Evolutionary conservation across 2,329 filamentous ascomycete species (phyloP).

Genomic region (Geosmithia morbida): DNA sequence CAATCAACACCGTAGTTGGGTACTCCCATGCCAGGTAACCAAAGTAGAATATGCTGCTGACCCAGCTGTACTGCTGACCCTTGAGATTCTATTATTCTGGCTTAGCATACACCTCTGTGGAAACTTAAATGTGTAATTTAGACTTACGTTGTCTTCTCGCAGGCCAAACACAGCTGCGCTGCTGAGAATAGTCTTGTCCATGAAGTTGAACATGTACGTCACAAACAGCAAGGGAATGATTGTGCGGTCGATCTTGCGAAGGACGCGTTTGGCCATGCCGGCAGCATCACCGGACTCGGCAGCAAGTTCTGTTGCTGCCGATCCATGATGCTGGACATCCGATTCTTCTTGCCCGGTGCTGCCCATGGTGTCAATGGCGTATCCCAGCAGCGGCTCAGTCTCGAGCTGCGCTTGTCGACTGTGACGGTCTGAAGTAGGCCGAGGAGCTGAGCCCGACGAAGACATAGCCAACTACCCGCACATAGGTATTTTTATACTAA

Average conservation of each 20-base stretch:
- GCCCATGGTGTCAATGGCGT: not conserved
- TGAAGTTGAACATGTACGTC: constrained; percentile 45
- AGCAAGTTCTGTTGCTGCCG: not conserved
- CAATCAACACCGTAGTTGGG: constrained; percentile 31
- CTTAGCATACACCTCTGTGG: not conserved
- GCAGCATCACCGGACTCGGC: not conserved
- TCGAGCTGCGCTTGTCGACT: not conserved
- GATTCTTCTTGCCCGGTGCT: not conserved
- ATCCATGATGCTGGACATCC: not conserved
- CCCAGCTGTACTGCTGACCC: constrained; percentile 48
- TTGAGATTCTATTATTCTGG: constrained; percentile 2
- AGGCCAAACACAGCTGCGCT: constrained; percentile 42
- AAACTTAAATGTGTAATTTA: not conserved
- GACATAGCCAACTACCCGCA: not conserved
- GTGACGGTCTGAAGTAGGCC: not conserved
- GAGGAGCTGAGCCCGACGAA: not conserved
- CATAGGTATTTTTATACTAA: not conserved
- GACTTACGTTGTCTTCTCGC: constrained; percentile 26
- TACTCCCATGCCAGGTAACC: constrained; percentile 35
- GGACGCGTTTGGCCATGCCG: constrained; percentile 17
- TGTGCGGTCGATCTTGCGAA: constrained; percentile 40
- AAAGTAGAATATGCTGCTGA: constrained; percentile 27
- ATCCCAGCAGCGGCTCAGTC: not conserved
- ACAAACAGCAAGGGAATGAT: constrained; percentile 41
- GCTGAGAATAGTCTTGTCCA: constrained; percentile 44